These are phyloP conservation scores for Amaranthus tricolor DNA, from an alignment of 179 eudicot genomes.

Conservation along the genomic window DNA sequence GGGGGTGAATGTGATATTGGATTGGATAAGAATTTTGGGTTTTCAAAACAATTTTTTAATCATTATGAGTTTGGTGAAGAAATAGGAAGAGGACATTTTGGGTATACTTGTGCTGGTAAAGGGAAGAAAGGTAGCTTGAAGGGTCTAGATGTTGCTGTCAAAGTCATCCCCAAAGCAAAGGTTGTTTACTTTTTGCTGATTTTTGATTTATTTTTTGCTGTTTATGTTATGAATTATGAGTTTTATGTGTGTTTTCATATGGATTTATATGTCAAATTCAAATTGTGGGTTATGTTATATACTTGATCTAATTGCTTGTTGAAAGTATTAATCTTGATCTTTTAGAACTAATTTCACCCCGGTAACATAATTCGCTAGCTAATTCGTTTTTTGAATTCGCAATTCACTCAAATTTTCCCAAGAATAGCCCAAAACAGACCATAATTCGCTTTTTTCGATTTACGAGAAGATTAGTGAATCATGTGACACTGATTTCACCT, in stretches of 20 bases:
- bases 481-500: too few relatives aligned
- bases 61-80: slow-evolving; percentile 85
- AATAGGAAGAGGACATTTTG: slow-evolving; percentile 96
- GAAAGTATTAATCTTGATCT: neutral
- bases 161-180: slow-evolving; percentile 93
- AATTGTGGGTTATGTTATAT: slow-evolving; percentile 1
- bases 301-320: slow-evolving; percentile 18
- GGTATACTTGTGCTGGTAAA: slow-evolving; percentile 82
- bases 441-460: too few relatives aligned
- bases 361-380: neutral
- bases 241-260: neutral
- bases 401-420: too few relatives aligned
- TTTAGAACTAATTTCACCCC: neutral
- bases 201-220: slow-evolving; percentile 6
- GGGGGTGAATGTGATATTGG: slow-evolving; percentile 77
- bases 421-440: too few relatives aligned
- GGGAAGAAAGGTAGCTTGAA: slow-evolving; percentile 75
- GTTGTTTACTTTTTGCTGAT: slow-evolving; percentile 29
- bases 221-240: neutral
- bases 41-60: slow-evolving; percentile 57
- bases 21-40: slow-evolving; percentile 89
- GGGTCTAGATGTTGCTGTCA: slow-evolving; percentile 92
- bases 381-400: neutral
- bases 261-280: slow-evolving; percentile 3
- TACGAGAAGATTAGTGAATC: too few relatives aligned